phyloP scores from a whole-genome alignment of 1,284 basidiomycete species.

The Malassezia caprae region DNA sequence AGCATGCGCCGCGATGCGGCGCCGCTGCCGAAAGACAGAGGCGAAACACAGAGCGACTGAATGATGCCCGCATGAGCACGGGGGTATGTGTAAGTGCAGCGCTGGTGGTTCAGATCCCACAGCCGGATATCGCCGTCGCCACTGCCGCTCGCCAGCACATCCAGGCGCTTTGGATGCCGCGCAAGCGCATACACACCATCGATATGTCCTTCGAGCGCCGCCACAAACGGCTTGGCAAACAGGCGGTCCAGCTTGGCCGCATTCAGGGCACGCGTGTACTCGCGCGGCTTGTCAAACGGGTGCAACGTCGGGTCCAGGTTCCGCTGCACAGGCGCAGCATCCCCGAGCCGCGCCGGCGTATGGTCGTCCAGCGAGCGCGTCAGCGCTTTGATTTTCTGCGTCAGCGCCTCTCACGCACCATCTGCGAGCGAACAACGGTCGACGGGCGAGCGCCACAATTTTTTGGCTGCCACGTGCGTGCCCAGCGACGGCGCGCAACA shows the following conservation, averaged over 20 bases:
- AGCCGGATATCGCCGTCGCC: conserved; percentile 90
- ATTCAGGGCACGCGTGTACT: conserved; percentile 85
- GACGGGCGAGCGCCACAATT: background rate
- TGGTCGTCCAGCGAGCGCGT: conserved; percentile 71
- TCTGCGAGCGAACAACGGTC: background rate
- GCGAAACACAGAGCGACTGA: conserved; percentile 60
- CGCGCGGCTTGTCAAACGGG: conserved; percentile 81
- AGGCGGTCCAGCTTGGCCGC: conserved; percentile 93
- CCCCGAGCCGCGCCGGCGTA: conserved; percentile 57
- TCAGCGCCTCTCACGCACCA: conserved; percentile 12
- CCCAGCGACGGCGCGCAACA: background rate
- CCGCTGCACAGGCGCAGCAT: conserved; percentile 73
- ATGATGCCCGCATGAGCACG: conserved; percentile 86
- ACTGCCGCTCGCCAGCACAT: conserved; percentile 78
- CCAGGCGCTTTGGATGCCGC: conserved; percentile 66
- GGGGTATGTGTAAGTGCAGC: conserved; percentile 61
- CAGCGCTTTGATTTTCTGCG: conserved; percentile 70
- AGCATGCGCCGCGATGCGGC: conserved; percentile 57
- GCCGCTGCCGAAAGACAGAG: conserved; percentile 52
- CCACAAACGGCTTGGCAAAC: conserved; percentile 93
- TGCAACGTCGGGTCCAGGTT: conserved; percentile 90
- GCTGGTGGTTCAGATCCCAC: conserved; percentile 68
- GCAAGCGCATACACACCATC: conserved; percentile 87
- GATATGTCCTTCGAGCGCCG: conserved; percentile 77
- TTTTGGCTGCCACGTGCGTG: conserved; percentile 1